phyloP scores from a whole-genome alignment of 164 flowering plant genomes.

The Sedum album region DNA sequence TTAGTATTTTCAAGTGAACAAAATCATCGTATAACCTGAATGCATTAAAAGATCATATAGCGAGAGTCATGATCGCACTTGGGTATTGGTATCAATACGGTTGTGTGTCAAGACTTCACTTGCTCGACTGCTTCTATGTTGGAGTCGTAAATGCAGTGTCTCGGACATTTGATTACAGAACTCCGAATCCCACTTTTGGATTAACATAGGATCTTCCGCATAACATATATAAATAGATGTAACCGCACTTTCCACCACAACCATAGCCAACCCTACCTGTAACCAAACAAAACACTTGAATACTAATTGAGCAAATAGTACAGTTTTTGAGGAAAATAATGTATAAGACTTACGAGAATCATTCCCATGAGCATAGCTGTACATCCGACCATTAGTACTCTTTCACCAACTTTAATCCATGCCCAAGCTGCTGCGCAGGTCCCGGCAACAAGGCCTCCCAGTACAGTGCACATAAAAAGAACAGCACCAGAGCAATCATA shows the following conservation, averaged over 20 bases:
- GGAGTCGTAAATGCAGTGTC: conserved; percentile 76
- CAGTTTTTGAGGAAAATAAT: neutral
- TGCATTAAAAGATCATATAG: too few relatives aligned
- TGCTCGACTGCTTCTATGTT: conserved; percentile 69
- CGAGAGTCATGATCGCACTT: neutral
- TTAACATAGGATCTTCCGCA: conserved; percentile 84
- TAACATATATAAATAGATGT: conserved; percentile 88
- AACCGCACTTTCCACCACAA: conserved; percentile 86
- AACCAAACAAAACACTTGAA: neutral
- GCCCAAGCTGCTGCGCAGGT: conserved; percentile 83
- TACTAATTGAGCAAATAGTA: too few relatives aligned
- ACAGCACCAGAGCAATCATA: conserved; percentile 97
- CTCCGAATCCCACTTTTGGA: conserved; percentile 79
- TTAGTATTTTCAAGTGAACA: too few relatives aligned
- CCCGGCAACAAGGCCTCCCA: conserved; percentile 89
- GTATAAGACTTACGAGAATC: conserved; percentile 62
- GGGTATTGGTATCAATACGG: neutral
- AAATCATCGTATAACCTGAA: too few relatives aligned
- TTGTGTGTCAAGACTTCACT: conserved; percentile 51
- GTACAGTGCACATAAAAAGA: conserved; percentile 75
- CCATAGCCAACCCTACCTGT: conserved; percentile 87
- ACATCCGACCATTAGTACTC: conserved; percentile 71
- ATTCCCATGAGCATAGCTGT: conserved; percentile 94
- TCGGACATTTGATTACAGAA: conserved; percentile 81
- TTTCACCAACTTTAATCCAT: conserved; percentile 47